Base-by-base conservation (phyloP, 495 filamentous ascomycete genomes). In the Lentithecium fluviatile region DNA sequence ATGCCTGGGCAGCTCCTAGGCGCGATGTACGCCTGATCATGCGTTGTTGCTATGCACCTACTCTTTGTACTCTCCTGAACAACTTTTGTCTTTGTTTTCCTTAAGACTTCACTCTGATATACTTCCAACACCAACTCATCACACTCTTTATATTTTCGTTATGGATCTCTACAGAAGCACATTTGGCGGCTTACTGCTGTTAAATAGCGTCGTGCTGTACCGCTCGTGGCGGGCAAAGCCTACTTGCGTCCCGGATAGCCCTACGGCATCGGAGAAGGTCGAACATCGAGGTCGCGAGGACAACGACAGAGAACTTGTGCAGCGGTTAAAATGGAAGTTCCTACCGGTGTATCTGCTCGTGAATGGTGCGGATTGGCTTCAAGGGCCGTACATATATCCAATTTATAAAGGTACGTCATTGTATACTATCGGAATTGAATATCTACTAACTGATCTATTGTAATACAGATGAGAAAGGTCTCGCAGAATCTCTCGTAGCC, bases 301-400 rank as follows among this genome's bases (percentile, higher is more conserved):
- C 8, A n/a, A 37, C 23, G 49, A 38, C 34, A 5, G 26, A 38
- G 26, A 38, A 52, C 10, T 2, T 23, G 49, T 52, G 36, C 49
- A 38, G 19, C 49, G 36, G 29, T 37, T 52, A 4, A 52, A 52
- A 38, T 52, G 49, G 49, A n/a, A 36, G 49, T 52, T 52, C 29
- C 36, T 52, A 10, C 49, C 49, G 3, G 29, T 52, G 29, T 52
- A 52, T 38, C 19, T 52, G 15, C 13, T 52, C 7, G 49, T 52
- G 15, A 52, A 38, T 38, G 49, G 49, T 19, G 6, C 62, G 38
- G 66, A 61, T 57, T 59, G 54, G 34, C 17, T 17, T 45, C 52
- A 78, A 75, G 79, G 79, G 23, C 78, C 81, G 6, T 80, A 77
- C 68, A 73, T 83, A 19, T 82, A 82, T 70, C 76, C 80, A 17